Conservation (phyloP, 192 early-diverging fungal species). For the Rhizoclosmatium globosum region DNA sequence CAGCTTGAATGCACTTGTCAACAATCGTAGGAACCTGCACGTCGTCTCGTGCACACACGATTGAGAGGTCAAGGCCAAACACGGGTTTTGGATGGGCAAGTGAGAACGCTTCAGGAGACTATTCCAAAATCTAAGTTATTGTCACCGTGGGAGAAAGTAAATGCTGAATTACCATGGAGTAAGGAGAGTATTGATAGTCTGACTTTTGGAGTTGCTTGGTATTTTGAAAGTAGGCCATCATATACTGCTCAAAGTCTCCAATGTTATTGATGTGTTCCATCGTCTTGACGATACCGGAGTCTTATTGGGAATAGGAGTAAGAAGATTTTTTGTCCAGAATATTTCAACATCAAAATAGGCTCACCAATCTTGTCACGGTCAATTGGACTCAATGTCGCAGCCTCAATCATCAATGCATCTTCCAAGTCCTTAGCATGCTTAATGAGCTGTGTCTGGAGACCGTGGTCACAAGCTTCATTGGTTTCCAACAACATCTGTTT, state of each 20-base stretch:
- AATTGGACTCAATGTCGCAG: slow-evolving; percentile 68
- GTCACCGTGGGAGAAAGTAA: background rate
- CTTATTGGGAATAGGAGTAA: background rate
- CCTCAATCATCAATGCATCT: slow-evolving; percentile 76
- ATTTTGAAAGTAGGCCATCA: slow-evolving; percentile 40
- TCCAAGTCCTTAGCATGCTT: slow-evolving; percentile 68
- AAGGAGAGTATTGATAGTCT: slow-evolving; percentile 50
- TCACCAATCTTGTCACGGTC: slow-evolving; percentile 39
- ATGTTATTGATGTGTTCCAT: slow-evolving; percentile 52
- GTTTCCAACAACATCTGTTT: slow-evolving; percentile 72
- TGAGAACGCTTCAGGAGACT: slow-evolving; percentile 62
- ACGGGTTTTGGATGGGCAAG: slow-evolving; percentile 77
- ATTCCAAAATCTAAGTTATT: background rate
- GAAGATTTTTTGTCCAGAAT: background rate
- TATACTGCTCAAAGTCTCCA: slow-evolving; percentile 55
- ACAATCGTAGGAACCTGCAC: slow-evolving; percentile 81
- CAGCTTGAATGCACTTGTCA: slow-evolving; percentile 77
- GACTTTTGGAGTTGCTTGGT: slow-evolving; percentile 43
- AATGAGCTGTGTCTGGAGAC: slow-evolving; percentile 68
- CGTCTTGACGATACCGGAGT: slow-evolving; percentile 41
- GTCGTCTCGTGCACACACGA: slow-evolving; percentile 71
- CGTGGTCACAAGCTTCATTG: slow-evolving; percentile 84
- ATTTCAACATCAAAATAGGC: background rate
- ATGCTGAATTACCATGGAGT: slow-evolving; percentile 35
- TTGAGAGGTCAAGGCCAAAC: slow-evolving; percentile 83